phyloP scores from a whole-genome alignment of 2,329 filamentous ascomycete species.

The Microsporum audouinii region DNA sequence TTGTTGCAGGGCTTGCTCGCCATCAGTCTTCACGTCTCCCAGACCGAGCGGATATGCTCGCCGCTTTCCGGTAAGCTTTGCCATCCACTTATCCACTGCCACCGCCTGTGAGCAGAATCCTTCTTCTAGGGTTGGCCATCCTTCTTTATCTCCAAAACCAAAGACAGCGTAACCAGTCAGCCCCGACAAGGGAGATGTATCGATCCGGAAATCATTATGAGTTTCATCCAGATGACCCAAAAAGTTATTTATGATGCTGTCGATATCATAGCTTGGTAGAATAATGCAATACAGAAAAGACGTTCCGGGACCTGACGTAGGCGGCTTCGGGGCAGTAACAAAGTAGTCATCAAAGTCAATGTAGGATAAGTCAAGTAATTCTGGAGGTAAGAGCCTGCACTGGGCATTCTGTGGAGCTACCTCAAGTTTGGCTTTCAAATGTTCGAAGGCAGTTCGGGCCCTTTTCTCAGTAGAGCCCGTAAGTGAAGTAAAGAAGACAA shows the following conservation, averaged over 20 bases:
- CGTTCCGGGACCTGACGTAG: conserved; percentile 35
- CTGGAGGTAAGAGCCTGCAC: conserved; percentile 42
- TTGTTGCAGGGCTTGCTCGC: conserved; percentile 54
- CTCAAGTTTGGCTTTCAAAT: conserved; percentile 38
- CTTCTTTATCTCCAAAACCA: conserved; percentile 81
- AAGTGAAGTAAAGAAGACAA: conserved; percentile 83
- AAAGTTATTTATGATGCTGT: conserved; percentile 79
- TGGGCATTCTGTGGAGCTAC: conserved; percentile 14
- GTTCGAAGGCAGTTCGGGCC: conserved; percentile 51
- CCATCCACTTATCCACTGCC: conserved; percentile 91
- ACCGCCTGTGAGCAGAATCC: conserved; percentile 90
- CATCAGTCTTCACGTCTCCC: conserved; percentile 72
- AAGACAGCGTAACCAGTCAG: conserved; percentile 86
- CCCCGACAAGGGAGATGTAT: conserved; percentile 66
- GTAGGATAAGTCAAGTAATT: conserved; percentile 67
- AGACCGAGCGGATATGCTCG: conserved; percentile 80
- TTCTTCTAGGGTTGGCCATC: conserved; percentile 81
- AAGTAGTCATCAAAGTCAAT: conserved; percentile 93
- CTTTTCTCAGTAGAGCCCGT: conserved; percentile 71
- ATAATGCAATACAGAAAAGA: conserved; percentile 74
- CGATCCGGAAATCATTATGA: conserved; percentile 92
- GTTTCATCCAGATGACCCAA: conserved; percentile 81
- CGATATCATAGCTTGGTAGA: conserved; percentile 88
- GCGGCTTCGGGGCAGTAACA: conserved; percentile 56
- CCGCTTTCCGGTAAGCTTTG: conserved; percentile 78